These are phyloP conservation scores for Fusarium tjaetaba DNA, from an alignment of 2,329 filamentous ascomycete genomes.

Conservation along the genomic window DNA sequence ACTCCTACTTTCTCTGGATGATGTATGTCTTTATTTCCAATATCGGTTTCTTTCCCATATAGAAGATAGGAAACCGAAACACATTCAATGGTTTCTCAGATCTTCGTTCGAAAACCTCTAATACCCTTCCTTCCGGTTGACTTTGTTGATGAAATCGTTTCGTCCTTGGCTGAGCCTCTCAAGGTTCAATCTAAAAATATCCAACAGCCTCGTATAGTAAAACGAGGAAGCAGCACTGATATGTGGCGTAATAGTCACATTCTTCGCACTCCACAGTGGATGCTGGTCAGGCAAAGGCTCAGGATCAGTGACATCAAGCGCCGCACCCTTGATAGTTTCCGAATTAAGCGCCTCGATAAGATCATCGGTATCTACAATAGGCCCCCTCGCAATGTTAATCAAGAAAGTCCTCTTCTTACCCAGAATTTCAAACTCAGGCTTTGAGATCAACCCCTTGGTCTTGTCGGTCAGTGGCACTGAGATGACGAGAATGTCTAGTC, in stretches of 20 bases:
- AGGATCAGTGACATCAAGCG: constrained; percentile 81
- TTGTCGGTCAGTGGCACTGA: constrained; percentile 60
- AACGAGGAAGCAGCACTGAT: constrained; percentile 55
- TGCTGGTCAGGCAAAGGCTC: constrained; percentile 77
- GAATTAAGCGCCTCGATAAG: constrained; percentile 68
- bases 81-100: background rate
- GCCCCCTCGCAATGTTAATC: constrained; percentile 75
- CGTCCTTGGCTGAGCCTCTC: constrained; percentile 49
- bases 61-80: background rate
- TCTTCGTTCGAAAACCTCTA: constrained; percentile 10
- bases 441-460: constrained; percentile 62
- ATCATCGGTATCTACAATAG: constrained; percentile 61
- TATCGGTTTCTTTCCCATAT: background rate
- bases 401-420: constrained; percentile 65
- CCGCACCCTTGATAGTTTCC: constrained; percentile 67
- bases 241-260: constrained; percentile 71
- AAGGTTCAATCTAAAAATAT: constrained; percentile 56
- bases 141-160: constrained; percentile 53
- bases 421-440: constrained; percentile 59
- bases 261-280: constrained; percentile 74
- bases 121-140: constrained; percentile 51
- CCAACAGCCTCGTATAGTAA: constrained; percentile 54
- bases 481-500: constrained; percentile 64
- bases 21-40: background rate
- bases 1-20: background rate